Evolutionary conservation across 345 rosid genomes (phyloP).

Genomic region (Dovyalis caffra): DNA sequence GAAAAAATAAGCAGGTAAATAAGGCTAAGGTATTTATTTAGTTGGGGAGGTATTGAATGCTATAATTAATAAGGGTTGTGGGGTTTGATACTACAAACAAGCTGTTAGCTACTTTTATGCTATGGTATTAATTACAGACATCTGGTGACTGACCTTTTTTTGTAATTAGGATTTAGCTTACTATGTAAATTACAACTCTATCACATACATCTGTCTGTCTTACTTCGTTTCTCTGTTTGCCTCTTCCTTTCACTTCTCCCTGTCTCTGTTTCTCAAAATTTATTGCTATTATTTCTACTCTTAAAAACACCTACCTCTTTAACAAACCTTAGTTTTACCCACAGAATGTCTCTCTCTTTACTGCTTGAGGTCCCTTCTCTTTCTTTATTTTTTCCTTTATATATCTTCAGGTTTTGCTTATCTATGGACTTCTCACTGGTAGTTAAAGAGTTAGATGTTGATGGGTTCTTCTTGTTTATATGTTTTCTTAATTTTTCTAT

Average conservation of each 20-base stretch:
- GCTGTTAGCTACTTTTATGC: conserved; percentile 20
- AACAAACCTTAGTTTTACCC: background rate
- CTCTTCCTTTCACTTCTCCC: background rate
- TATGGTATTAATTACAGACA: conserved; percentile 37
- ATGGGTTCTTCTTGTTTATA: background rate
- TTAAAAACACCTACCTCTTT: background rate
- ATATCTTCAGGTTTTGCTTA: background rate
- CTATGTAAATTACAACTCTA: conserved; percentile 24
- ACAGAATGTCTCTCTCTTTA: conserved; percentile 9
- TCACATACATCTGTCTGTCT: conserved; percentile 4
- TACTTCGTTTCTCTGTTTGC: too few species aligned
- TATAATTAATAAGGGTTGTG: conserved; percentile 25
- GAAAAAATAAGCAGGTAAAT: background rate
- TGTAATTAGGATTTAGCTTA: conserved; percentile 12
- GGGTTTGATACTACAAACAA: background rate
- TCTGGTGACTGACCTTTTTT: conserved; percentile 24
- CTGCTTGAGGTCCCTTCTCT: background rate
- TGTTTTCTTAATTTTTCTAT: background rate
- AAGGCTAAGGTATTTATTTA: conserved; percentile 18
- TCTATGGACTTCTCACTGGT: background rate
- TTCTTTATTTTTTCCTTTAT: background rate
- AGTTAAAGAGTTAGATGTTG: background rate
- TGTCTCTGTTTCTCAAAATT: conserved; percentile 8
- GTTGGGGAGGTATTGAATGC: conserved; percentile 45
- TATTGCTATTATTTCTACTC: conserved; percentile 4